Base-by-base conservation (phyloP, 2,329 filamentous ascomycete genomes). In the Parafenestella ontariensis region DNA sequence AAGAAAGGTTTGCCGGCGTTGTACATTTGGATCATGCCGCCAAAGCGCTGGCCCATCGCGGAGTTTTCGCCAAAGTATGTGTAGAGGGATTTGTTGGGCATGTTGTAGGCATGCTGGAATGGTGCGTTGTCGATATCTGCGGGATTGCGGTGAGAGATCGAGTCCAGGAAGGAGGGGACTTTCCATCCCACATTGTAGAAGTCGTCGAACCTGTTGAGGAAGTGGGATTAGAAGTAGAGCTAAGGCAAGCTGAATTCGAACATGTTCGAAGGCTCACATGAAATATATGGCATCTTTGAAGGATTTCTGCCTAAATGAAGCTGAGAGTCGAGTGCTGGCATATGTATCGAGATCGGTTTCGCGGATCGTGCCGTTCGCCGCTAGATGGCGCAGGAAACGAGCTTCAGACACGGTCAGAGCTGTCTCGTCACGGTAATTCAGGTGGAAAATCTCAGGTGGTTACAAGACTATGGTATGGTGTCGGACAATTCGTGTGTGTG, bases 111-210 rank as follows among this genome's bases (percentile, higher is more conserved):
- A 41, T 57, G 42, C 28, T 57, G 54, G 5, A 57, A 57, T 5
- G 49, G 46, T 1, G 49, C 54, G 26, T 57, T 57, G 18, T 50
- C 34, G 31, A 53, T 53, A 8, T 57, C 42, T 1, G 49, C 41
- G 6, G 49, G 54, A 17, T 57, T 57, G 5, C 9, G 29, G 13
- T 53, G 54, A 9, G 45, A 49, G 11, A 57, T 57, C 9, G 49
- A 49, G 31, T 57, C 54, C 2, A 57, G 50, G 8, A 53, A 57
- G 0, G 54, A 57, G 5, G 54, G 54, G 3, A 57, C 49, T 29
- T 49, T 53, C 54, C 54, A 57, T 15, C 54, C 54, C 13, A 57
- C 54, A 41, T 49, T 47, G 45, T 53, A 53, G 46, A 56, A 56
- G 41, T 56, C 54, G 18, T 56, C 54, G 13, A 46, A 56, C 48